Base-by-base conservation (phyloP, 768 basidiomycete genomes). In the Amylocystis lapponica region DNA sequence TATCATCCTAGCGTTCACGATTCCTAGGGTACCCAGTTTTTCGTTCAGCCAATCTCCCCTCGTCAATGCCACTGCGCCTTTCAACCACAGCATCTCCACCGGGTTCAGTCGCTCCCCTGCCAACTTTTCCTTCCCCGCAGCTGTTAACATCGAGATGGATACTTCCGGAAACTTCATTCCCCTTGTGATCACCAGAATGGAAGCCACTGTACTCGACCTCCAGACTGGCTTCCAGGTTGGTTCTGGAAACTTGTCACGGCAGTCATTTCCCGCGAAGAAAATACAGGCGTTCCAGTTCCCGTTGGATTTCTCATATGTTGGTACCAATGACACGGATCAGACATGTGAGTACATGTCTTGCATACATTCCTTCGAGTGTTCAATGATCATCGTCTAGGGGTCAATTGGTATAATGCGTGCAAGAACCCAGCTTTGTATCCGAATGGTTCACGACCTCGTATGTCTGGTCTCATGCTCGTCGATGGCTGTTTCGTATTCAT, bases 91-190 rank as follows among this genome's bases (percentile, higher is more conserved):
- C 5, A 66, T 87, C 34, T 73, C 78, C 2, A 72, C 71, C 1
- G 60, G 66, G 27, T 95, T 97, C 68, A 81, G 75, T 27, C 79
- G 87, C 45, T 62, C 70, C 1, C 92, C 91, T 0, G 82, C 93
- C 42, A 95, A 95, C 64, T 97, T 95, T 64, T 79, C 84, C 27
- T 97, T 97, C 72, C 77, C 86, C 3, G 88, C 82, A 0, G 70
- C 72, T 33, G 78, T 90, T 14, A 72, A 82, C 17, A 67, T 97
- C 10, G 75, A 89, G 64, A 72, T 88, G 37, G 78, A 95, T 64
- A 91, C 89, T 8, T 67, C 65, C 12, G 65, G 66, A 53, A 93
- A 86, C 55, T 86, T 78, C 57, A 68, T 95, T 11, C 92, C 93
- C 4, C 59, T 93, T 36, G 79, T 75, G 27, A 82, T 94, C 67